These are phyloP conservation scores for apple (Malus domestica) DNA, from an alignment of 306 rosid genomes.

Conservation along the genomic window DNA sequence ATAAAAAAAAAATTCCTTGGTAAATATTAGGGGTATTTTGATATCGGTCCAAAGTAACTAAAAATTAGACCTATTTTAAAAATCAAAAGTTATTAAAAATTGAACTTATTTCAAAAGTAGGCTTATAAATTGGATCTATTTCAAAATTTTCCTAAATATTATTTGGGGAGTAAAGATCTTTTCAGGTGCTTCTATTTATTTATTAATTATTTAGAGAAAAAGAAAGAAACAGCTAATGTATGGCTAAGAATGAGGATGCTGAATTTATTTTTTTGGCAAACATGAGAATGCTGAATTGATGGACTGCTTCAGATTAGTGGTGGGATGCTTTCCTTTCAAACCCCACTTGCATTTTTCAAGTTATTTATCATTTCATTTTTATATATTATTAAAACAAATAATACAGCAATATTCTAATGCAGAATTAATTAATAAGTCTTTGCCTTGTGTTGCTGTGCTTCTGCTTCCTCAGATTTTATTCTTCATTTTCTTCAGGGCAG, in stretches of 20 bases:
- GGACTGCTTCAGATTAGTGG: neutral
- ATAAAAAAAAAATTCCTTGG: no score
- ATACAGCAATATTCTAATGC: neutral
- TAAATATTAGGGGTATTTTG: no score
- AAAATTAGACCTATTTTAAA: no score
- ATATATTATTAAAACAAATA: neutral
- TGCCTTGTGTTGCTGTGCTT: neutral
- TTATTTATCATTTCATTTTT: neutral
- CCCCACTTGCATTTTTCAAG: slow-evolving; percentile 3
- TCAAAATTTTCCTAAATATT: neutral
- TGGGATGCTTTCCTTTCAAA: neutral
- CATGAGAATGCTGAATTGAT: neutral
- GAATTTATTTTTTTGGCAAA: neutral
- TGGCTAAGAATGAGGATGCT: neutral
- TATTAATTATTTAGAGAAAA: neutral
- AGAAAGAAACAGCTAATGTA: neutral
- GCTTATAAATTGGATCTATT: no score
- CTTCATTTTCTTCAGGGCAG: neutral
- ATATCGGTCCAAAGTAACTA: no score
- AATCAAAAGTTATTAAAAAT: no score
- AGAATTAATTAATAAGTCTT: neutral
- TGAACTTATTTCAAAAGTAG: no score
- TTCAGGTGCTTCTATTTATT: neutral
- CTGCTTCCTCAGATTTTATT: slow-evolving; percentile 8
- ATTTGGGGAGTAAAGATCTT: neutral